Evolutionary conservation across 331 rosid species (phyloP).

Genomic region (Quercus tomentella): DNA sequence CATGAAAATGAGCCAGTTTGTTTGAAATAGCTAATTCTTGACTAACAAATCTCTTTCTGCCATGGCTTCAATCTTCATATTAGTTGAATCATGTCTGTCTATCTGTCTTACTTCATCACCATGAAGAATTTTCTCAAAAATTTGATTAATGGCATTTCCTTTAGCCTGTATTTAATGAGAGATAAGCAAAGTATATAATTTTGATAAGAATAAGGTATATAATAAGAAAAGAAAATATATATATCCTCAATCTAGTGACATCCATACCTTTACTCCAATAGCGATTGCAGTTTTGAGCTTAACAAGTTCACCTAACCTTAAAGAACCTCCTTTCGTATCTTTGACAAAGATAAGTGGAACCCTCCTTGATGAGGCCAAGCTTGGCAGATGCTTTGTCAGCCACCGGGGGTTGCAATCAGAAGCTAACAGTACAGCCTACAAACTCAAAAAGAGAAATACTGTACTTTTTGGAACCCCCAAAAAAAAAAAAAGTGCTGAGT

Average conservation of each 20-base stretch:
- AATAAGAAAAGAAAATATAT: not conserved
- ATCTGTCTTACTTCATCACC: conserved; percentile 9
- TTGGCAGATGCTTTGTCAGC: conserved; percentile 70
- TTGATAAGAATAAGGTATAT: not conserved
- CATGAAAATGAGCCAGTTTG: not conserved
- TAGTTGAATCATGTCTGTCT: not conserved
- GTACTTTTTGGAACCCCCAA: not conserved
- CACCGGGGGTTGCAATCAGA: conserved; percentile 67
- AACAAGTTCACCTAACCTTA: conserved; percentile 72
- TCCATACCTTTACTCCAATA: conserved; percentile 69
- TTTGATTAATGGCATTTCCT: conserved; percentile 46
- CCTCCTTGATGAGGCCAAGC: conserved; percentile 65
- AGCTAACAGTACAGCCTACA: conserved; percentile 70
- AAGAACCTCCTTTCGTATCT: conserved; percentile 56
- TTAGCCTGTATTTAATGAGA: conserved; percentile 39
- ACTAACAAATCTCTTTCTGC: not conserved
- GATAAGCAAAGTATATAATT: not conserved
- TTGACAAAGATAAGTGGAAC: conserved; percentile 64
- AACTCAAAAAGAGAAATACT: not conserved
- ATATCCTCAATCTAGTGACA: not conserved
- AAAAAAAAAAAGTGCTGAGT: not conserved
- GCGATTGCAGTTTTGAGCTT: conserved; percentile 74
- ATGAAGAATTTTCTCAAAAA: conserved; percentile 36
- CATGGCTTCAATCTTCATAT: not conserved
- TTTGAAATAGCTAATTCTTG: not conserved